Evolutionary conservation across 192 early-diverging fungal genomes (phyloP), one percentile per base, ranked within the genome.

Genomic region (Podila epigama): DNA sequence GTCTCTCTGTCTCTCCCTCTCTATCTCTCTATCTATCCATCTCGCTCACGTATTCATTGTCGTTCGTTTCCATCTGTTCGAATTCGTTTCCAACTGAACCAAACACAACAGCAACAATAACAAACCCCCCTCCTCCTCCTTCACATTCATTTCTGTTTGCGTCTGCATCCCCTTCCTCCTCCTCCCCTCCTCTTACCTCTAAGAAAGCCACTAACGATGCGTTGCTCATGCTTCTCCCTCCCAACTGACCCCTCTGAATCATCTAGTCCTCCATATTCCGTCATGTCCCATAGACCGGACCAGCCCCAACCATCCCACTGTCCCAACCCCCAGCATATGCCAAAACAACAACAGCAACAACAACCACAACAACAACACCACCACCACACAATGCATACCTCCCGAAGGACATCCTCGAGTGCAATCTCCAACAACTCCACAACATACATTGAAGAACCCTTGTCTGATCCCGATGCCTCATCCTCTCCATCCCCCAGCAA

Each of bases 401-500:
- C 33, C 9, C 39, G 52, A 32, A 51, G 70, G 25, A 60, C 70
- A 5, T 75, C 70, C 4, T 68, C 73, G n/a, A 72, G 70, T 28
- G 70, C 70, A 11, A 29, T 77, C 25, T 77, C 70, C 8, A 72
- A 66, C 51, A 64, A 41, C 28, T 75, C 70, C 10, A 66, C 58
- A 28, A 68, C 66, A 35, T 65, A 77, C 66, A 66, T 57, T 39
- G 73, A 77, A 25, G 73, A 77, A 29, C 61, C 66, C 50, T 42
- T 62, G 2, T 77, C 73, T 18, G 73, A 77, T 53, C 66, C 58
- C 32, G 66, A 68, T 33, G 48, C 51, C 44, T 25, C 66, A 2
- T n/a, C 44, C 4, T 77, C 66, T 4, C 60, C 73, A 36, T 40
- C 61, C 18, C 66, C 53, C 11, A 77, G 53, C 27, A 48, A 60